phyloP scores from a whole-genome alignment of 257 asterid genomes.

The Ilex aquifolium region DNA sequence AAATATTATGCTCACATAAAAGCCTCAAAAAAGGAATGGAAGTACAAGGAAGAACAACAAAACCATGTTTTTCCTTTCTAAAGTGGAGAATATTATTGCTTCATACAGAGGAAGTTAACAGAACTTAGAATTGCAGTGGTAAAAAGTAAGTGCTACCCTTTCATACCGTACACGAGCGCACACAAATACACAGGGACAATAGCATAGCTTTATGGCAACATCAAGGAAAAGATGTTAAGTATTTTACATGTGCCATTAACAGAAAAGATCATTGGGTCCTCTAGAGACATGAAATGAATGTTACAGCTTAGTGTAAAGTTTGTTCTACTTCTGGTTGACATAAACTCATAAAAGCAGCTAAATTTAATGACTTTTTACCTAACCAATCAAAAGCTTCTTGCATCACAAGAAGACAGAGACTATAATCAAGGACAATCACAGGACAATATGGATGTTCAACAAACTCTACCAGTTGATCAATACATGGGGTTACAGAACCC shows the following conservation, averaged over 20 bases:
- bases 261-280: too few species aligned
- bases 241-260: slow-evolving; percentile 29
- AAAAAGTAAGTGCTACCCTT: slow-evolving; percentile 13
- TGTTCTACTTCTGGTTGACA: slow-evolving; percentile 9
- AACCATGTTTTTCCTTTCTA: slow-evolving; percentile 19
- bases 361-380: slow-evolving; percentile 2
- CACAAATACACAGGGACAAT: slow-evolving; percentile 7
- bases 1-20: slow-evolving; percentile 15
- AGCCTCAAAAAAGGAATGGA: slow-evolving; percentile 16
- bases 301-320: neutral
- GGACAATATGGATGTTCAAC: too few species aligned
- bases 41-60: slow-evolving; percentile 37
- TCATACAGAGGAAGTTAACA: too few species aligned
- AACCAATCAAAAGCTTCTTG: neutral
- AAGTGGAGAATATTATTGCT: slow-evolving; percentile 19
- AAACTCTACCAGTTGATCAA: too few species aligned
- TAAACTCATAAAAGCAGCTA: slow-evolving; percentile 3
- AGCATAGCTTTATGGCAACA: slow-evolving; percentile 38
- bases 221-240: slow-evolving; percentile 27
- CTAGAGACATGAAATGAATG: slow-evolving; percentile 2
- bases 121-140: slow-evolving; percentile 5
- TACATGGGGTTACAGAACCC: too few species aligned
- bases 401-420: neutral
- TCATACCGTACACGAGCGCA: neutral
- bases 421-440: too few species aligned